Base-by-base conservation (phyloP, 2,329 filamentous ascomycete genomes). In the Trichoderma koningii region DNA sequence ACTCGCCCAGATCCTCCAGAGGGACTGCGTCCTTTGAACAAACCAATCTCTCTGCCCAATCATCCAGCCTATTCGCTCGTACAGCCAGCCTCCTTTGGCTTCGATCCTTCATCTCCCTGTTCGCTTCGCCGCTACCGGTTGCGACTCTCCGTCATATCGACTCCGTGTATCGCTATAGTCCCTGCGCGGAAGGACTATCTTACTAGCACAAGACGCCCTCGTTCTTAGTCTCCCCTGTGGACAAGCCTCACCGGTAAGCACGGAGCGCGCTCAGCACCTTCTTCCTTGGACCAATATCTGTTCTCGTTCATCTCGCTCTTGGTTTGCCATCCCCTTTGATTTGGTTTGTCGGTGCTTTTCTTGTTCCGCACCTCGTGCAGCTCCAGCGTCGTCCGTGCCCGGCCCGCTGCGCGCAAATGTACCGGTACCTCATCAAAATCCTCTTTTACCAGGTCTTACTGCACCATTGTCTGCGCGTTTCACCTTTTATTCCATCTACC, bases 381-480 rank as follows among this genome's bases (percentile, higher is more conserved):
- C 41, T 26, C 41, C 30, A 61, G 48, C 48, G 28, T 48, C 28
- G 45, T 45, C 53, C 44, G 60, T 38, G 48, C 51, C 62, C 60
- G 19, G 50, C 38, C 48, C 48, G 26, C 48, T 42, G 17, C 30
- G 19, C 5, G n/a, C 47, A 52, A 62, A 28, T 38, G 64, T 66
- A 66, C 52, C 45, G 52, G 60, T 66, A 66, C 64, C 19, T 48
- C 34, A 42, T 44, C 45, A 50, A 41, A 48, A 41, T 51, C 56
- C 47, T 45, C 15, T 38, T n/a, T 63, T 47, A 63, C 60, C 51
- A 55, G 60, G 60, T 55, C 55, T 55, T 53, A 38, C 60, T 63
- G 60, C 60, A 63, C 60, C 60, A 63, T 63, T 30, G 60, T 53
- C 50, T 19, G 17, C 26, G 21, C 50, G 63, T 57, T 57, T 60